These are phyloP conservation scores for Xanthoconium separans DNA, from an alignment of 1,284 basidiomycete species.

Conservation along the genomic window DNA sequence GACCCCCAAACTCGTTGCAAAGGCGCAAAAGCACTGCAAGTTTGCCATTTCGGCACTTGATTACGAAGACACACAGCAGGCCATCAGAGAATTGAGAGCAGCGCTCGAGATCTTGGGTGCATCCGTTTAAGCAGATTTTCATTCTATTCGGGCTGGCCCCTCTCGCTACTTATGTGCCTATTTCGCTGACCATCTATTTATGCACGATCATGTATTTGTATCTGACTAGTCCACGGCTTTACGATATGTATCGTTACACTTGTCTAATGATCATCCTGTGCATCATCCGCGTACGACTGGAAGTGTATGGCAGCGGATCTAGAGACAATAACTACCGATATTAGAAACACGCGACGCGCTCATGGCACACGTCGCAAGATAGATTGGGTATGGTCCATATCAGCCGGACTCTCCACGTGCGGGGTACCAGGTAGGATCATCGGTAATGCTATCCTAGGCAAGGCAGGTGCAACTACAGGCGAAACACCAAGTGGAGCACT, in stretches of 20 bases:
- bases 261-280: slow-evolving; percentile 4
- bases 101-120: slow-evolving; percentile 72
- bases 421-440: slow-evolving; percentile 21
- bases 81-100: slow-evolving; percentile 72
- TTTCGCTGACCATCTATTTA: slow-evolving; percentile 5
- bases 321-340: too few species aligned
- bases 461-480: slow-evolving; percentile 15
- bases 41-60: slow-evolving; percentile 91
- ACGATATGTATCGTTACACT: slow-evolving; percentile 1
- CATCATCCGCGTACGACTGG: neutral
- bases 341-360: neutral
- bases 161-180: slow-evolving; percentile 7
- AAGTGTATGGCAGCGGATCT: too few species aligned
- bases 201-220: neutral
- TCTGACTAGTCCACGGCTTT: neutral
- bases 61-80: slow-evolving; percentile 87
- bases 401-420: slow-evolving; percentile 31
- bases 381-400: slow-evolving; percentile 20
- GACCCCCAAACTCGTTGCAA: slow-evolving; percentile 62
- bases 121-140: slow-evolving; percentile 7
- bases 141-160: slow-evolving; percentile 5
- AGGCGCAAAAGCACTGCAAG: slow-evolving; percentile 85
- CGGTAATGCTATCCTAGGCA: slow-evolving; percentile 13
- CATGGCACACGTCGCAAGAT: slow-evolving; percentile 4
- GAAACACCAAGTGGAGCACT: neutral